A percentile compares a stretch with the other conserved stretches of the same genome.
These are phyloP conservation scores for Suillus variegatus DNA, from an alignment of 768 basidiomycete species.

Conservation along the genomic window DNA sequence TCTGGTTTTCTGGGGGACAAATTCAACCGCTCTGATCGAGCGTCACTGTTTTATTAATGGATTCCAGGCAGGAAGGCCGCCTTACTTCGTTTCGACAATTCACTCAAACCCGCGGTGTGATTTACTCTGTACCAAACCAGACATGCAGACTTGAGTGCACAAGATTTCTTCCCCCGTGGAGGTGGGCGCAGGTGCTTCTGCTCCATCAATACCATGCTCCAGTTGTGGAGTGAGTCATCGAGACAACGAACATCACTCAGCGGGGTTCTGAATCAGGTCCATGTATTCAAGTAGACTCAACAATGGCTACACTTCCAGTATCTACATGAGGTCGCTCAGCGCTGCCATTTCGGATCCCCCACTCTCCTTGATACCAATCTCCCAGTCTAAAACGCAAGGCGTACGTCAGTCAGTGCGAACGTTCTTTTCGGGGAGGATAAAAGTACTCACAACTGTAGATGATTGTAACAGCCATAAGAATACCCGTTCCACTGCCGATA, in stretches of 20 bases:
- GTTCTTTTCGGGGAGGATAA: neutral
- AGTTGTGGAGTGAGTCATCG: conserved; percentile 13
- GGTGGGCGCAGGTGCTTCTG: too few relatives aligned
- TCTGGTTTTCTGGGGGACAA: too few relatives aligned
- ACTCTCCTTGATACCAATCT: conserved; percentile 83
- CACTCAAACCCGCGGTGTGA: too few relatives aligned
- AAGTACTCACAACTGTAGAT: conserved; percentile 71
- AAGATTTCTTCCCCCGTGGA: too few relatives aligned
- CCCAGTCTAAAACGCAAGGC: conserved; percentile 66
- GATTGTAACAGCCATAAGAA: conserved; percentile 96
- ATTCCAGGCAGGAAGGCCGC: too few relatives aligned
- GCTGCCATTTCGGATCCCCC: conserved; percentile 83
- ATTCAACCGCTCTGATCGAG: too few relatives aligned
- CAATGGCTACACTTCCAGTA: neutral
- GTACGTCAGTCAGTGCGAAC: conserved; percentile 1
- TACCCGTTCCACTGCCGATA: conserved; percentile 93
- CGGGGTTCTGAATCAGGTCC: neutral
- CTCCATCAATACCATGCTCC: conserved; percentile 2
- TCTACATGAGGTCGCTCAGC: conserved; percentile 72
- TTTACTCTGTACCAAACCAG: too few relatives aligned
- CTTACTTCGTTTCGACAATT: too few relatives aligned
- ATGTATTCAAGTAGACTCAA: neutral
- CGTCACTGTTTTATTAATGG: too few relatives aligned
- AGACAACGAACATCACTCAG: neutral
- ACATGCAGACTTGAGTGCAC: too few relatives aligned